Evolutionary conservation across 352 stramenopile species (phyloP), one percentile per base, ranked within the genome.

Genomic region (Phytophthora melonis): DNA sequence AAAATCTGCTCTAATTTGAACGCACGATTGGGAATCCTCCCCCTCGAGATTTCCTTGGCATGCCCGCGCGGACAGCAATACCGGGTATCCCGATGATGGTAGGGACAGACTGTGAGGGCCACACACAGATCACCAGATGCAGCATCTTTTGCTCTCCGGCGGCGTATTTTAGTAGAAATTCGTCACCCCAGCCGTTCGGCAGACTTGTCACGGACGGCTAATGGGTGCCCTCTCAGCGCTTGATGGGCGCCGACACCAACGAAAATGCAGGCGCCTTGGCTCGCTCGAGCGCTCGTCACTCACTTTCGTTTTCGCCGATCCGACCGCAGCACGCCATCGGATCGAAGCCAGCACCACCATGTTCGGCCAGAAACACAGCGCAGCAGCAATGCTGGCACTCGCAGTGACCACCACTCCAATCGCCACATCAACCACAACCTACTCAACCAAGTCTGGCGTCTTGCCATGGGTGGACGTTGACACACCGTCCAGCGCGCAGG

Each of bases 401-500:
- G 9, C 1, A 41, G 13, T 41, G 9, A 16, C 34, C 34, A 16
- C 34, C 34, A 41, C 34, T 16, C 13, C 34, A 41, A 41, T 5
- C 13, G 34, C 9, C 13, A 14, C 34, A 41, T 16, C 10, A 16
- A 11, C 34, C 5, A 14, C 34, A 41, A 14, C 34, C 10, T 41
- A 41, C 34, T 16, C 34, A 14, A 77, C 64, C 52, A 73, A 80
- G 47, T 90, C 82, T 9, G 78, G 81, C 5, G 63, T 90, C 16
- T 58, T 75, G 14, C 66, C 77, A 16, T 93, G 84, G 84, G 80
- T 93, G 41, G 86, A 93, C 78, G 13, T 73, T 32, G 21, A 91
- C 80, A 43, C 82, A 1, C 84, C 10, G 30, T 53, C 4, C 30
- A 82, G 16, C 43, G 63, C 10, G 4, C 73, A 87, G 18, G 75